Conservation (phyloP, 352 stramenopile genomes). For the Nothophytophthora sp. region DNA sequence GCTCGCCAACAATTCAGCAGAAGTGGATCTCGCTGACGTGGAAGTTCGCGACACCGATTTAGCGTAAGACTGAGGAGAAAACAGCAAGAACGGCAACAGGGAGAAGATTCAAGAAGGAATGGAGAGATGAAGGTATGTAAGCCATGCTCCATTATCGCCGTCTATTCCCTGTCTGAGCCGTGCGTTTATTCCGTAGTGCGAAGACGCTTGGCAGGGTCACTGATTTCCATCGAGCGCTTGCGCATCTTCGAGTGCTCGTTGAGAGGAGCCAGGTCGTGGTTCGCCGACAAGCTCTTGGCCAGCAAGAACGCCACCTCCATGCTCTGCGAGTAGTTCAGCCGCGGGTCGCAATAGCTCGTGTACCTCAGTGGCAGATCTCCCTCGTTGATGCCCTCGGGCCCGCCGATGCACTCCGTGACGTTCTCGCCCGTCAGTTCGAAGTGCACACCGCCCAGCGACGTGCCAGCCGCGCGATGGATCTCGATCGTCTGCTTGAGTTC, state of each 20-base stretch:
- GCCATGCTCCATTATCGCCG: too few relatives aligned
- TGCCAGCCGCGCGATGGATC: slow-evolving; percentile 96
- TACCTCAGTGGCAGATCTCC: slow-evolving; percentile 94
- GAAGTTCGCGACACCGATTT: slow-evolving; percentile 21
- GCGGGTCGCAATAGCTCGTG: slow-evolving; percentile 97
- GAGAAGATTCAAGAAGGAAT: too few relatives aligned
- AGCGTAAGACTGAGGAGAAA: too few relatives aligned
- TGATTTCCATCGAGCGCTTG: slow-evolving; percentile 60
- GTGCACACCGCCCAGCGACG: slow-evolving; percentile 93
- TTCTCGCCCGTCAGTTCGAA: slow-evolving; percentile 99
- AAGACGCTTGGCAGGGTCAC: slow-evolving; percentile 43
- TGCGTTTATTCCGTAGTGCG: slow-evolving; percentile 32
- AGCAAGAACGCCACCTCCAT: slow-evolving; percentile 98
- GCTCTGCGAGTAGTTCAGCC: slow-evolving; percentile 98
- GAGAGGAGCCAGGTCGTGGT: slow-evolving; percentile 63
- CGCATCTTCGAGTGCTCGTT: slow-evolving; percentile 59
- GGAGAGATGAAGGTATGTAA: too few relatives aligned
- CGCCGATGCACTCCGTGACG: slow-evolving; percentile 99
- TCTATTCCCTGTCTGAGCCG: too few relatives aligned
- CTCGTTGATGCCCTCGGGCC: slow-evolving; percentile 94
- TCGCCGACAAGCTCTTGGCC: slow-evolving; percentile 88
- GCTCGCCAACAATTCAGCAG: neutral
- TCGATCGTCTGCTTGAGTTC: slow-evolving; percentile 98
- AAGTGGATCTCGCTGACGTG: slow-evolving; percentile 12
- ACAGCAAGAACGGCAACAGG: too few relatives aligned